phyloP scores from a whole-genome alignment of 2,329 filamentous ascomycete genomes.

The Verticillium zaregamsianum region DNA sequence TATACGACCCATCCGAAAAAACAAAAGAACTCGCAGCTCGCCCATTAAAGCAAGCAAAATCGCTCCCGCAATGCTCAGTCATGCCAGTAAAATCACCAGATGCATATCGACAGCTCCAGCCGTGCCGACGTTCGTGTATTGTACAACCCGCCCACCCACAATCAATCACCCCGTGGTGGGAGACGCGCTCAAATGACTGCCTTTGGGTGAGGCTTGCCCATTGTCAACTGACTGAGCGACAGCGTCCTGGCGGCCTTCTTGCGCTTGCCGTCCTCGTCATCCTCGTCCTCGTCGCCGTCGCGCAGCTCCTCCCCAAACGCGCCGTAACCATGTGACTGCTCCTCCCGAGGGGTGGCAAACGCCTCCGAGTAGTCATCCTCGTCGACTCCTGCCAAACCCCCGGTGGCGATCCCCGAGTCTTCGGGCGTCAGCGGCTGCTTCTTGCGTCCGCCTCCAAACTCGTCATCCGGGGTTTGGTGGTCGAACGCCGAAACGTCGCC shows the following conservation, averaged over 20 bases:
- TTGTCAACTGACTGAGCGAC: conserved; percentile 58
- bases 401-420: conserved; percentile 30
- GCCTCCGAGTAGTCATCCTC: conserved; percentile 42
- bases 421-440: conserved; percentile 15
- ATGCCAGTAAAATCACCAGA: not conserved
- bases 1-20: not conserved
- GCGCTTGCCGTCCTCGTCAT: conserved; percentile 30
- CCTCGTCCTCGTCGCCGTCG: conserved; percentile 31
- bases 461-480: conserved; percentile 35
- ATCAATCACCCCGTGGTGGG: not conserved
- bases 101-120: not conserved
- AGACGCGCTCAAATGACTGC: not conserved
- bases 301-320: conserved; percentile 40
- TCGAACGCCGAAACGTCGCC: conserved; percentile 36
- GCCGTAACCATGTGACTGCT: conserved; percentile 24
- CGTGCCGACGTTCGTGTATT: not conserved
- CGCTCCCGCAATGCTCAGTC: not conserved
- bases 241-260: conserved; percentile 60
- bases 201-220: conserved; percentile 25
- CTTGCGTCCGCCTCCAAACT: conserved; percentile 14
- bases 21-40: not conserved
- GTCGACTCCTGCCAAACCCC: conserved; percentile 23
- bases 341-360: conserved; percentile 50
- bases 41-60: not conserved
- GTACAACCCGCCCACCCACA: not conserved